Evolutionary conservation across 768 basidiomycete genomes (phyloP).

Genomic region (Suillus subalutaceus): DNA sequence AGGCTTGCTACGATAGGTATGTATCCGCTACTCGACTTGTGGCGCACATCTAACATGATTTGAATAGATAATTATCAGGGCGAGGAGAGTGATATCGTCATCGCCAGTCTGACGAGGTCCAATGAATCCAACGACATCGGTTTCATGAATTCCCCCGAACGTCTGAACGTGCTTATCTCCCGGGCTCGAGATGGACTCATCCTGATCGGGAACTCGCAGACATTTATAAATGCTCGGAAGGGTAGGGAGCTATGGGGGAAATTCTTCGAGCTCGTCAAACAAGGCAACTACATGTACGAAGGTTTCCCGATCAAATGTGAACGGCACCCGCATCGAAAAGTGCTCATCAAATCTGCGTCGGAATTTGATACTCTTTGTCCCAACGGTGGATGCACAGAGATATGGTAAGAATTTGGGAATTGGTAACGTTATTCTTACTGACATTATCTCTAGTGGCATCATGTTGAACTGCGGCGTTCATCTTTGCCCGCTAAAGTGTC

Average conservation of each 20-base stretch:
- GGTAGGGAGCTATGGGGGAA: slow-evolving; percentile 54
- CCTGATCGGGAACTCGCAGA: slow-evolving; percentile 64
- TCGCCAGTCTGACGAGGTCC: slow-evolving; percentile 63
- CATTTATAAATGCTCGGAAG: slow-evolving; percentile 55
- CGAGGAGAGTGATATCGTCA: slow-evolving; percentile 71
- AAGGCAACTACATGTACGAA: slow-evolving; percentile 50
- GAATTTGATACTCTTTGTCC: slow-evolving; percentile 58
- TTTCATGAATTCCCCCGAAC: slow-evolving; percentile 72
- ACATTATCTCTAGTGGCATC: slow-evolving; percentile 41
- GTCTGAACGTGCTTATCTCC: slow-evolving; percentile 71
- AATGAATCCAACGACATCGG: slow-evolving; percentile 61
- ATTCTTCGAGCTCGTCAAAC: slow-evolving; percentile 48
- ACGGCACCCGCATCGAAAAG: slow-evolving; percentile 48
- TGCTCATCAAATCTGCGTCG: slow-evolving; percentile 40
- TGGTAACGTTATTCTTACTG: neutral
- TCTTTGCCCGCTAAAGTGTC: slow-evolving; percentile 61
- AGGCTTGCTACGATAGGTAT: slow-evolving; percentile 68
- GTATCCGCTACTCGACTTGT: slow-evolving; percentile 10
- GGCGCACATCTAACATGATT: neutral
- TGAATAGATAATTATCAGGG: slow-evolving; percentile 73
- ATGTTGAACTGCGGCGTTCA: slow-evolving; percentile 55
- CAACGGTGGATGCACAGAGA: slow-evolving; percentile 62
- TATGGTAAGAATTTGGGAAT: slow-evolving; percentile 48
- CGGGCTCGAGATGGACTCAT: slow-evolving; percentile 67
- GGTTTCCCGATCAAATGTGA: slow-evolving; percentile 65